Evolutionary conservation across 371 early-diverging fungal genomes (phyloP).

Genomic region (Lichtheimia ramosa): DNA sequence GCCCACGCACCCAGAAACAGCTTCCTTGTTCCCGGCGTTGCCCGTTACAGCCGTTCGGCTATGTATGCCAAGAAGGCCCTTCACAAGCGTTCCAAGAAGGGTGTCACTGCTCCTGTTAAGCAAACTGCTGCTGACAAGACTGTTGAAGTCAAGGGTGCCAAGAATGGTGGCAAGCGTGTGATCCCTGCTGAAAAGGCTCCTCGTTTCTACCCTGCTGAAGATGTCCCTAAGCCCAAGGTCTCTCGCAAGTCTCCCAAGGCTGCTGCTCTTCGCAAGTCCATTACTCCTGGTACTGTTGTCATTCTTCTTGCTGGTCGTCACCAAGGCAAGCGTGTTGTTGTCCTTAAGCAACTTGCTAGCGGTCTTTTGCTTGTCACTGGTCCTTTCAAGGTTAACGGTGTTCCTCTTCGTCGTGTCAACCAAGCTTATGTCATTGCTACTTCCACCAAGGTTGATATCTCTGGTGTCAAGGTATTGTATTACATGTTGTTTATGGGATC

Average conservation of each 20-base stretch:
- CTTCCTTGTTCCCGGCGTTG: slow-evolving; percentile 81
- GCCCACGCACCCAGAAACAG: slow-evolving; percentile 65
- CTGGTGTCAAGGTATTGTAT: slow-evolving; percentile 60
- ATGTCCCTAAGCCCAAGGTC: slow-evolving; percentile 72
- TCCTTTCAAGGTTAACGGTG: slow-evolving; percentile 97
- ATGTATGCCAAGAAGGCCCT: slow-evolving; percentile 81
- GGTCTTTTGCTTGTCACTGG: slow-evolving; percentile 96
- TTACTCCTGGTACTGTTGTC: slow-evolving; percentile 96
- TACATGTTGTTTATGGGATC: not conserved
- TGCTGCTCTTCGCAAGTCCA: slow-evolving; percentile 79
- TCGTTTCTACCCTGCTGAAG: slow-evolving; percentile 86
- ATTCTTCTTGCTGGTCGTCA: slow-evolving; percentile 95
- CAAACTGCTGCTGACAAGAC: slow-evolving; percentile 63
- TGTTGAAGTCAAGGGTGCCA: slow-evolving; percentile 70
- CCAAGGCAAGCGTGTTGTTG: slow-evolving; percentile 98
- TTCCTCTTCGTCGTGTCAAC: slow-evolving; percentile 95
- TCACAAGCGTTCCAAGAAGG: slow-evolving; percentile 77
- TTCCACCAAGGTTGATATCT: slow-evolving; percentile 93
- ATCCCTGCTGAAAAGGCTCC: slow-evolving; percentile 72
- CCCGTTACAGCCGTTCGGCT: slow-evolving; percentile 74
- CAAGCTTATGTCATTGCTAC: slow-evolving; percentile 98
- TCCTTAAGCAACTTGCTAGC: slow-evolving; percentile 92
- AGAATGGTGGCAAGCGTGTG: slow-evolving; percentile 78
- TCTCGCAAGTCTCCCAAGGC: slow-evolving; percentile 77
- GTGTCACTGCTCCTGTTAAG: slow-evolving; percentile 44